A percentile compares a stretch with the other conserved stretches of the same genome.
Evolutionary conservation across 2,329 filamentous ascomycete genomes (phyloP).

Genomic region (Metarhizium rileyi): DNA sequence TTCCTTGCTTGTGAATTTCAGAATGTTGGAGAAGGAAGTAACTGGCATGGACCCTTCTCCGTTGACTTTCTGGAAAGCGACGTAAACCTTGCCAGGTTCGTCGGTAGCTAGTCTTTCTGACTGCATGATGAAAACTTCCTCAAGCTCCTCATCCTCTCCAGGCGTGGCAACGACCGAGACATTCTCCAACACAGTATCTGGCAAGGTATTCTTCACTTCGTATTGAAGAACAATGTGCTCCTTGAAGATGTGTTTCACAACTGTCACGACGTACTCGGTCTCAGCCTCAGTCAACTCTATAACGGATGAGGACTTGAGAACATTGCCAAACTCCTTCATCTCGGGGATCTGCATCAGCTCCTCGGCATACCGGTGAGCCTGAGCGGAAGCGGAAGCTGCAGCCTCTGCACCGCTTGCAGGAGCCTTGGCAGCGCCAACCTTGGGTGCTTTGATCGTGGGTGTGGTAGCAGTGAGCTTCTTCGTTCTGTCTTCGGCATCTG

Average conservation of each 20-base stretch:
- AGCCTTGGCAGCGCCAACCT: constrained; percentile 65
- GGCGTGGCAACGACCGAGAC: constrained; percentile 76
- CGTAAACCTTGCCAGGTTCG: constrained; percentile 87
- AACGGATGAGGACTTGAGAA: constrained; percentile 81
- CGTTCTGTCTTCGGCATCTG: constrained; percentile 87
- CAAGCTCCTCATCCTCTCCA: constrained; percentile 69
- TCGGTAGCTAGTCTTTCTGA: constrained; percentile 74
- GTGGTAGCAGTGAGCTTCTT: constrained; percentile 94
- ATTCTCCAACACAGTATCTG: constrained; percentile 82
- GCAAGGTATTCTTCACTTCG: constrained; percentile 94
- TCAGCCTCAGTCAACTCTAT: constrained; percentile 93
- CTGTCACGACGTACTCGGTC: constrained; percentile 90
- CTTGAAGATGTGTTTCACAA: constrained; percentile 97
- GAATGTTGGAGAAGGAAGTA: constrained; percentile 77
- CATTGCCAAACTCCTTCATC: constrained; percentile 76
- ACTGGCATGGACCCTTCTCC: constrained; percentile 70
- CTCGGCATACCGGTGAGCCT: constrained; percentile 80
- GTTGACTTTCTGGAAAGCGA: constrained; percentile 77
- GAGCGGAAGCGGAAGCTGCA: constrained; percentile 65
- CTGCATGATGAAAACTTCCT: constrained; percentile 91
- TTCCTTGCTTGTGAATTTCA: constrained; percentile 97
- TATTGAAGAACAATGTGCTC: constrained; percentile 94
- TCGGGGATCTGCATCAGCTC: constrained; percentile 84
- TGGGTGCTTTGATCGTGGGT: constrained; percentile 88
- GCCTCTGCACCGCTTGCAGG: constrained; percentile 61